Base-by-base conservation (phyloP, 1,284 basidiomycete species). In the Boletus holoroseus region DNA sequence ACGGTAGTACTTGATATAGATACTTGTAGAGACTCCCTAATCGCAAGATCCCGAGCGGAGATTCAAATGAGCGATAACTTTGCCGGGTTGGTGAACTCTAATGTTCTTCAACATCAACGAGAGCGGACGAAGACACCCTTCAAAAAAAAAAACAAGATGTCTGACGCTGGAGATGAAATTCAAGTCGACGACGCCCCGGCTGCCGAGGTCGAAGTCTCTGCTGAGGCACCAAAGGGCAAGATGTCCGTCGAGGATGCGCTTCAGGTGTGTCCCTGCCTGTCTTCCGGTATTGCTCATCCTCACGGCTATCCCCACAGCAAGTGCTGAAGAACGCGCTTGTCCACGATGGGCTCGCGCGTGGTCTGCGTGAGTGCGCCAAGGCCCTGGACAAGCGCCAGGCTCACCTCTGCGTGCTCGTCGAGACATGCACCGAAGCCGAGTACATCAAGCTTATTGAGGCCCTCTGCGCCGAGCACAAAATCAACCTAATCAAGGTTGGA, bases 361-460 rank as follows among this genome's bases (percentile, higher is more conserved):
- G 95, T 76, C 88, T 99, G 59, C 91, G 95, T 64, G 95, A 99
- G 80, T 90, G 85, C 68, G 90, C 95, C 70, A 99, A 99, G 82
- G 93, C 95, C 55, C 82, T 99, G 60, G 95, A 99, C 84, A 94
- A 94, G 78, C 89, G 94, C 67, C 91, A 96, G 82, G 95, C 95
- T 53, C 95, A 98, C 76, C 83, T 99, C 54, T 98, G 95, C 76
- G 94, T 99, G 58, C 88, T 99, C 68, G 94, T 97, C 71, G 95
- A 99, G 85, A 94, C 93, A 55, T 96, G 94, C 81, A 95, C 90
- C 56, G 95, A 98, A 79, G 91, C 94, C 64, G 95, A 97, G 77
- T 98, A 99, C 84, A 90, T 97, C 82, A 98, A 98, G 81, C 91
- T 99, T 78, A 96, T 98, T 63, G 94, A 98, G 78, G 95, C 94